These are phyloP conservation scores for Neopestalotiopsis sp. DNA, from an alignment of 2,329 filamentous ascomycete species.

Conservation along the genomic window DNA sequence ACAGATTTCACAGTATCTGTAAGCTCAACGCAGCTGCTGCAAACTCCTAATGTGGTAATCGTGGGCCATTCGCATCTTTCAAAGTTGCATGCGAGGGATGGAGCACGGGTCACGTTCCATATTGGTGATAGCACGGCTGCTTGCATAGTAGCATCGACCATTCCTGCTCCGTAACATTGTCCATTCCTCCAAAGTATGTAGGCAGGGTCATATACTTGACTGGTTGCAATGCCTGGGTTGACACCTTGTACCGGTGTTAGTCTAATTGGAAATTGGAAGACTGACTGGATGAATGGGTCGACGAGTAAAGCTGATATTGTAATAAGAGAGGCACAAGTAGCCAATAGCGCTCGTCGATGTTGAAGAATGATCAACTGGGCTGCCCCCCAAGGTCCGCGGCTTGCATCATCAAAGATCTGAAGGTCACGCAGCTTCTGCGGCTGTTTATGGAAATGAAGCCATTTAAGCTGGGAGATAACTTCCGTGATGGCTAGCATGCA, in stretches of 20 bases:
- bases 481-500: neutral
- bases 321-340: neutral
- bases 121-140: neutral
- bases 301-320: neutral
- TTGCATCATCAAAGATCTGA: neutral
- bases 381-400: neutral
- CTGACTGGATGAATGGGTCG: neutral
- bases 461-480: neutral
- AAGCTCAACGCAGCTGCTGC: neutral
- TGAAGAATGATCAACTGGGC: neutral
- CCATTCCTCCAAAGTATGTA: neutral
- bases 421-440: neutral
- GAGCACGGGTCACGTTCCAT: neutral
- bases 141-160: neutral
- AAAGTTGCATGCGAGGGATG: neutral
- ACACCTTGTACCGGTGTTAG: neutral
- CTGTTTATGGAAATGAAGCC: neutral
- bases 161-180: neutral
- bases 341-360: neutral
- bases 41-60: neutral
- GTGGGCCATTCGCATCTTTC: neutral
- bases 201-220: neutral
- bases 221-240: neutral
- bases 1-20: neutral
- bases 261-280: neutral